Evolutionary conservation across 129 eudicot genomes (phyloP), one percentile per base, ranked within the genome.

Genomic region (Cynara cardunculus): DNA sequence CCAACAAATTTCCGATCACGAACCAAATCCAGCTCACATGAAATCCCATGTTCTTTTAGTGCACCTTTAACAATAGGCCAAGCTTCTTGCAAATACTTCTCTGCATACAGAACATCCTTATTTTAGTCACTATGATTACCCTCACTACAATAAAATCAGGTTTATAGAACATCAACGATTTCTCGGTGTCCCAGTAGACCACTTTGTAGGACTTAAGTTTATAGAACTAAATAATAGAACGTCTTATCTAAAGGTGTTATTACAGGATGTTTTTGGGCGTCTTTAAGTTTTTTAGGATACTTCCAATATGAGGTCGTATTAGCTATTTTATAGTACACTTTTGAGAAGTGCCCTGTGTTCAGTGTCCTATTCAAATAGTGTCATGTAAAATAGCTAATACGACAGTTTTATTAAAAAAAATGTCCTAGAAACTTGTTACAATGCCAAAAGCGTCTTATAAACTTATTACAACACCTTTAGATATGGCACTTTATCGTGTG

Each of bases 1-100:
- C 10, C 13, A 61, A 69, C 26, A 79, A 80, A 18, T 41, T 69
- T 16, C 19, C 13, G 25, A 76, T 27, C 46, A 73, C 97, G 59
- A 73, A 94, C 99, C 97, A 96, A 89, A 86, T 96, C 94, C 8
- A 96, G 91, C 76, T 92, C 95, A 61, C 97, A 85, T 22, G 89
- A 34, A 80, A 96, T 78, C 25, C 87, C 97, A 66, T 92, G 82
- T 66, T 84, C 92, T 82, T 88, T 88, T 81, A 95, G 66, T 53
- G 97, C 89, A 49, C 89, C 85, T 87, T 86, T 90, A 2, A 95
- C 90, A 14, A 74, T 72, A 11, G 97, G 97, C 94, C 97, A 95
- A 70, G 80, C 90, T 44, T 92, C 92, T 79, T 92, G 99, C 90
- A 96, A 73, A 78, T 92, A 96, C 80, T 87, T 92, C 77, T 96